Conservation (phyloP, 2,329 filamentous ascomycete genomes). For the Ophiostoma fasciatum region DNA sequence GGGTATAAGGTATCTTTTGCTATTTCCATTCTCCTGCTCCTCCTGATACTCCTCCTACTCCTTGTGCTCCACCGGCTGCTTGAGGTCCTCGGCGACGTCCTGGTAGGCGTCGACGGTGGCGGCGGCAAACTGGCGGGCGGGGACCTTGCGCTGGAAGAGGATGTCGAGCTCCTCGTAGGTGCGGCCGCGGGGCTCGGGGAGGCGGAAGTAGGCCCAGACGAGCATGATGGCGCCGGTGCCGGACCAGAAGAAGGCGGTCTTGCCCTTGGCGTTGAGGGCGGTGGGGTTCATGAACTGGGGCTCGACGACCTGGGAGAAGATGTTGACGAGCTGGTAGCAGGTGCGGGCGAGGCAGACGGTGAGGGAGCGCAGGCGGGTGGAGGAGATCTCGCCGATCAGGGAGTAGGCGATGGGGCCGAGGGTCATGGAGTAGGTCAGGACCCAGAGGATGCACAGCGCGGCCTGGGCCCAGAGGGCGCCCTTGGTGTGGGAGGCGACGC, state of each 20-base stretch:
- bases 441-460: neutral
- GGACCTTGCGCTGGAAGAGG: conserved; percentile 16
- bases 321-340: conserved; percentile 27
- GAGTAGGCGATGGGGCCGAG: conserved; percentile 32
- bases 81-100: too few species aligned
- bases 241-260: conserved; percentile 28
- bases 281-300: conserved; percentile 22
- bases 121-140: conserved; percentile 8
- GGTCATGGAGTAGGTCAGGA: conserved; percentile 2
- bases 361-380: conserved; percentile 28
- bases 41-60: too few species aligned
- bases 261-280: conserved; percentile 24
- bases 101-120: too few species aligned
- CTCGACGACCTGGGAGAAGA: conserved; percentile 24
- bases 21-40: too few species aligned
- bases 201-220: conserved; percentile 34
- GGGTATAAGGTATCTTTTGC: too few species aligned
- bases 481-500: conserved; percentile 17
- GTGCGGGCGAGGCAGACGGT: conserved; percentile 29
- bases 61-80: too few species aligned
- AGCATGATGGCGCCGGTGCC: conserved; percentile 27
- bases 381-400: conserved; percentile 32
- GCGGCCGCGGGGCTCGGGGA: conserved; percentile 26
- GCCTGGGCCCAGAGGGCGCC: neutral
- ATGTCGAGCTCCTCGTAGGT: conserved; percentile 9